These are phyloP conservation scores for Colletotrichum horii DNA, from an alignment of 2,329 filamentous ascomycete species.

Conservation along the genomic window DNA sequence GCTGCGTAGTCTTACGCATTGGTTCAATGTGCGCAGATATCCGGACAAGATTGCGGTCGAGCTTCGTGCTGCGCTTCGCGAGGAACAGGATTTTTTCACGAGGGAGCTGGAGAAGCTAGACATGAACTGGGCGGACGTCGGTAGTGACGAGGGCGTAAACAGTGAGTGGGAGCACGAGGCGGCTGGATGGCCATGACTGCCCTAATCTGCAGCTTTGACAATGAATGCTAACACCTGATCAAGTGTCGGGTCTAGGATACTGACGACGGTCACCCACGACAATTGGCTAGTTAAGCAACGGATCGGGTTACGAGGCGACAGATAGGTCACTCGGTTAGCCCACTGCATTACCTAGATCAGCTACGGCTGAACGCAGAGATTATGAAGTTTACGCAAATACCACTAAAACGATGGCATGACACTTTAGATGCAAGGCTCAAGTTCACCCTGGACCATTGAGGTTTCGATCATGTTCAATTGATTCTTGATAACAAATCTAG, in stretches of 20 bases:
- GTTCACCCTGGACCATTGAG: background rate
- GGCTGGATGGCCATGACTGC: slow-evolving; percentile 15
- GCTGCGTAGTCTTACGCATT: slow-evolving; percentile 86
- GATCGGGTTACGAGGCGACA: background rate
- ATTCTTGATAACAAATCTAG: background rate
- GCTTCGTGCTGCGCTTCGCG: slow-evolving; percentile 63
- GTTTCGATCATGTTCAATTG: background rate
- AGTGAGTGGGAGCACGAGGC: slow-evolving; percentile 29
- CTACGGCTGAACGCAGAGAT: background rate
- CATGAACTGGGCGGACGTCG: slow-evolving; percentile 50
- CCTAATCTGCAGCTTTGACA: background rate
- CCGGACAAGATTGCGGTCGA: slow-evolving; percentile 75
- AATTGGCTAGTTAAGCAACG: background rate
- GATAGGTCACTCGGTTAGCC: background rate
- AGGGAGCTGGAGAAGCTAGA: slow-evolving; percentile 78
- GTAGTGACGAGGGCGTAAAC: slow-evolving; percentile 31
- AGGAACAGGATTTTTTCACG: slow-evolving; percentile 81
- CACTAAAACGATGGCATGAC: background rate
- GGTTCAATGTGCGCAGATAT: slow-evolving; percentile 87
- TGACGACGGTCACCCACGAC: background rate
- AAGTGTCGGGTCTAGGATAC: slow-evolving; percentile 20
- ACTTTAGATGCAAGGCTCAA: background rate
- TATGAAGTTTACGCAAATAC: background rate
- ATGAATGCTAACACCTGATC: slow-evolving; percentile 6
- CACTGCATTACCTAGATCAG: background rate